Percentiles rank a stretch among this genome's conserved stretches.
Conservation (phyloP, 768 basidiomycete species). For the Infundibulicybe gibba region DNA sequence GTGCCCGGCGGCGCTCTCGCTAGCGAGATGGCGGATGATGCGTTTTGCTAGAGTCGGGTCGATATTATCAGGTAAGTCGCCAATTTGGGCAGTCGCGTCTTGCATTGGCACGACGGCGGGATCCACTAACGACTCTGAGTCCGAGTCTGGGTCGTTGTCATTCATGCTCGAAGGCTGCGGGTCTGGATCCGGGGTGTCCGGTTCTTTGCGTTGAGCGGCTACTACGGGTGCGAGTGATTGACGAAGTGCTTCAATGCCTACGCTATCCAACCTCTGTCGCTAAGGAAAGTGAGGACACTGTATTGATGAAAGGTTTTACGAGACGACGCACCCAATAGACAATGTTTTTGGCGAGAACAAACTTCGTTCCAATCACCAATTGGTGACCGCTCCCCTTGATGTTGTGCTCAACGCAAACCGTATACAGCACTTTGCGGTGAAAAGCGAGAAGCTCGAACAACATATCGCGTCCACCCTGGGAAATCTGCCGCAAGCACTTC, state of each 20-base stretch:
- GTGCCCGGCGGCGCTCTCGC: background rate
- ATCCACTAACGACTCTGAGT: background rate
- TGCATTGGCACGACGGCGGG: background rate
- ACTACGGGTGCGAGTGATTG: background rate
- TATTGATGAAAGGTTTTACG: background rate
- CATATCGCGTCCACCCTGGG: constrained; percentile 2
- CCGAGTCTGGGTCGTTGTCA: background rate
- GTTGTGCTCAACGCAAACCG: constrained; percentile 16
- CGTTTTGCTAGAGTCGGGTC: background rate
- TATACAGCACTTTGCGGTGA: constrained; percentile 14
- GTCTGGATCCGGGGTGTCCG: background rate
- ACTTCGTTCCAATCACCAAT: constrained; percentile 17
- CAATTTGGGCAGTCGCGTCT: background rate
- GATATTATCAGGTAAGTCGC: background rate
- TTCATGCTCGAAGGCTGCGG: background rate
- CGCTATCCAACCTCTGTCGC: constrained; percentile 1
- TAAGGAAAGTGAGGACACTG: background rate
- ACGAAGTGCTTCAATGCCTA: background rate
- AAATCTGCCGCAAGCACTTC: constrained; percentile 10
- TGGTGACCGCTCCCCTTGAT: constrained; percentile 9
- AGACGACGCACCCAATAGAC: constrained; percentile 15
- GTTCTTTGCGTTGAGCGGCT: background rate
- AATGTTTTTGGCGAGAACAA: constrained; percentile 17
- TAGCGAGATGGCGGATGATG: constrained; percentile 3
- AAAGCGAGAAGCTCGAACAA: constrained; percentile 9